Percentiles rank a stretch among this genome's conserved stretches.
These are phyloP conservation scores for Pluteus cervinus DNA, from an alignment of 768 basidiomycete genomes.

Conservation along the genomic window DNA sequence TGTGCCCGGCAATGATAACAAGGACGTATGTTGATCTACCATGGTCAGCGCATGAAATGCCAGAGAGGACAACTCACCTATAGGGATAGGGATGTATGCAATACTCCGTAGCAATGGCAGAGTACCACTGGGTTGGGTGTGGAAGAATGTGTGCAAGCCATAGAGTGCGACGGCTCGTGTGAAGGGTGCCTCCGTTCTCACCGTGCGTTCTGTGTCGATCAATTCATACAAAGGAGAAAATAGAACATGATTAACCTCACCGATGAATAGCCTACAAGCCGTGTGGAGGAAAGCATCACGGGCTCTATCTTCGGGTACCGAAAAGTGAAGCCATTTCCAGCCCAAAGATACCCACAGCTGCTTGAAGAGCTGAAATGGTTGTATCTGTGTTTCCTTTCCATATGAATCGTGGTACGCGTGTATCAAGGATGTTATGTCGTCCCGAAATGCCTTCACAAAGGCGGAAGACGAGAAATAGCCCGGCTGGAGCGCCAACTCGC, in stretches of 20 bases:
- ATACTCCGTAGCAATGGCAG: constrained; percentile 43
- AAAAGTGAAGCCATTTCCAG: constrained; percentile 76
- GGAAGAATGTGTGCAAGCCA: constrained; percentile 63
- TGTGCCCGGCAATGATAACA: constrained; percentile 42
- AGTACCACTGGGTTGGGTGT: constrained; percentile 56
- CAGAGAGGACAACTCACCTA: constrained; percentile 34
- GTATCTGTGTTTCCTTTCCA: constrained; percentile 18
- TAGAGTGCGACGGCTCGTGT: constrained; percentile 59
- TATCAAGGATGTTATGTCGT: constrained; percentile 55
- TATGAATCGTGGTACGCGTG: constrained; percentile 48
- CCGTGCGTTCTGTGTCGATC: constrained; percentile 42
- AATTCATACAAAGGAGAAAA: not conserved
- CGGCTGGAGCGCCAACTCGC: constrained; percentile 63
- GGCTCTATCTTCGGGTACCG: constrained; percentile 60
- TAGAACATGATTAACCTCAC: constrained; percentile 28
- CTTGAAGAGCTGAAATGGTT: constrained; percentile 71
- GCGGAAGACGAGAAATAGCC: constrained; percentile 74
- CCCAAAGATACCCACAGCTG: constrained; percentile 57
- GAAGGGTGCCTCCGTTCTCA: constrained; percentile 43
- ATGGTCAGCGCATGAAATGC: constrained; percentile 1
- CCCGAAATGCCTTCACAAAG: constrained; percentile 58
- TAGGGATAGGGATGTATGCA: constrained; percentile 54
- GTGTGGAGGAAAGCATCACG: constrained; percentile 58
- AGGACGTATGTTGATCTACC: constrained; percentile 50
- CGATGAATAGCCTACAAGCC: constrained; percentile 59